A percentile compares a stretch with the other conserved stretches of the same genome.
Conservation (phyloP, 768 basidiomycete species). For the Lyophyllum shimeji region DNA sequence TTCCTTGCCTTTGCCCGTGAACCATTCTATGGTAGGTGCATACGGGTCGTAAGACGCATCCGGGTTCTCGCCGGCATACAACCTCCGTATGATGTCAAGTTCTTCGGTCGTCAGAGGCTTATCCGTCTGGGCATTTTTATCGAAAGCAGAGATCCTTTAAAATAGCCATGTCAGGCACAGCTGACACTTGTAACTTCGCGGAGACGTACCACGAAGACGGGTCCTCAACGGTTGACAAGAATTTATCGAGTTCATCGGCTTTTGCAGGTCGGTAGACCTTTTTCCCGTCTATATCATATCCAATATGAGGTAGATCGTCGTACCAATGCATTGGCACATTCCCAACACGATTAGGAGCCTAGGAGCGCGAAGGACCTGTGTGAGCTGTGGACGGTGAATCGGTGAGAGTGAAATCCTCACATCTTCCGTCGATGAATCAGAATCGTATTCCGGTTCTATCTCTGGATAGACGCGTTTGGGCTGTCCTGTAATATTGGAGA, state of each 20-base stretch:
- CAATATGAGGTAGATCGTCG: constrained; percentile 98
- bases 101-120: constrained; percentile 88
- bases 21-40: constrained; percentile 94
- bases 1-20: constrained; percentile 93
- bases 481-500: constrained; percentile 83
- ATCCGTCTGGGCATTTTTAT: constrained; percentile 83
- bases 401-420: constrained; percentile 42
- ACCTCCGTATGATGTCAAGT: constrained; percentile 88
- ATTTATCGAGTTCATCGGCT: constrained; percentile 97
- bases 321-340: constrained; percentile 98
- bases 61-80: constrained; percentile 91
- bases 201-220: constrained; percentile 75
- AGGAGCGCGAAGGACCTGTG: constrained; percentile 13
- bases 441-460: constrained; percentile 89
- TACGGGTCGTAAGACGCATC: constrained; percentile 91
- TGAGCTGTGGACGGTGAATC: constrained; percentile 4
- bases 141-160: constrained; percentile 86
- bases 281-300: constrained; percentile 94
- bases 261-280: constrained; percentile 90
- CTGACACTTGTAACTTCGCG: background rate
- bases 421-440: constrained; percentile 90
- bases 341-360: constrained; percentile 95
- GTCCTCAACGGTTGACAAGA: constrained; percentile 91
- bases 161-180: background rate
- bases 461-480: constrained; percentile 83